Percentiles rank a stretch among this genome's conserved stretches.
phyloP scores from a whole-genome alignment of 2,329 filamentous ascomycete species.

The Alternaria metachromatica region DNA sequence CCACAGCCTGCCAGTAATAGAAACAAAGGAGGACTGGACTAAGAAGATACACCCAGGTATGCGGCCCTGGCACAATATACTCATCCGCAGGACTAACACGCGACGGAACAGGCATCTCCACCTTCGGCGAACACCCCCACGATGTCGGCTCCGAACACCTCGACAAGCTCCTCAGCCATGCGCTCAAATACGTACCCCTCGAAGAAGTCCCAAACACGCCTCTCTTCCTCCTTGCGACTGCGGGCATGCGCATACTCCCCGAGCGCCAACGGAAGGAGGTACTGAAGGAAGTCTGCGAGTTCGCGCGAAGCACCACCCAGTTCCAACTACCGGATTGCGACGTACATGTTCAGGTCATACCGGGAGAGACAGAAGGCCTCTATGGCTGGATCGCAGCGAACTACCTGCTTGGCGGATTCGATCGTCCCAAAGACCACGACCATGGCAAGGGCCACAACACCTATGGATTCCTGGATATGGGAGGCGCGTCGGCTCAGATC shows the following conservation, averaged over 20 bases:
- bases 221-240: slow-evolving; percentile 93
- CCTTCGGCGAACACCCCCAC: slow-evolving; percentile 79
- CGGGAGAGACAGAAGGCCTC: slow-evolving; percentile 91
- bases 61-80: background rate
- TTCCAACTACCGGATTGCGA: slow-evolving; percentile 91
- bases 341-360: slow-evolving; percentile 89
- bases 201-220: slow-evolving; percentile 83
- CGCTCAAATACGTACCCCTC: slow-evolving; percentile 76
- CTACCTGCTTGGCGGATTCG: slow-evolving; percentile 90
- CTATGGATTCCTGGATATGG: slow-evolving; percentile 98
- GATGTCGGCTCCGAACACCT: slow-evolving; percentile 84
- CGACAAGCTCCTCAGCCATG: slow-evolving; percentile 79
- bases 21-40: slow-evolving; percentile 85
- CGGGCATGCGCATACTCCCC: slow-evolving; percentile 88
- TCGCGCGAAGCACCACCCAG: slow-evolving; percentile 75
- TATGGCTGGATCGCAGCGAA: slow-evolving; percentile 99
- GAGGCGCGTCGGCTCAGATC: slow-evolving; percentile 95
- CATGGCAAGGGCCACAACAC: slow-evolving; percentile 91
- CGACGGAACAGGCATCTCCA: slow-evolving; percentile 70
- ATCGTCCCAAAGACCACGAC: slow-evolving; percentile 73
- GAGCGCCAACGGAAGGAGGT: slow-evolving; percentile 74
- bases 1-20: slow-evolving; percentile 75
- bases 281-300: slow-evolving; percentile 80
- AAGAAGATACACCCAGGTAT: slow-evolving; percentile 91
- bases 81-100: slow-evolving; percentile 15